Evolutionary conservation across 2,329 filamentous ascomycete genomes (phyloP).

Genomic region (Paecilomyces sp.): DNA sequence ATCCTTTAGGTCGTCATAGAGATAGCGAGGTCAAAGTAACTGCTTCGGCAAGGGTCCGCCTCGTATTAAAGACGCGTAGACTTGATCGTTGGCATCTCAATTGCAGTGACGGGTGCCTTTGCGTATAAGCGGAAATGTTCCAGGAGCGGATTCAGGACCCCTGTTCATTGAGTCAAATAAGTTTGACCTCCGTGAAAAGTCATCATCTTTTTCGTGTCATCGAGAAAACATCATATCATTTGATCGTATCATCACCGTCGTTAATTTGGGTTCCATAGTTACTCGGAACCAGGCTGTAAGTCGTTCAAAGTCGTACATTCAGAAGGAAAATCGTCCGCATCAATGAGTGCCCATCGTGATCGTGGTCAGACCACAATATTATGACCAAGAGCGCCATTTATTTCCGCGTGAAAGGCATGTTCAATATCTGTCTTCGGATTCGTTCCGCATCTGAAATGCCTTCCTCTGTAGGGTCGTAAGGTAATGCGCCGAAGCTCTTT

Average conservation of each 20-base stretch:
- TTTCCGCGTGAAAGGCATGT: conserved; percentile 24
- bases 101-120: neutral
- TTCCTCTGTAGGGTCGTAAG: conserved; percentile 25
- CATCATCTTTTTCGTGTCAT: conserved; percentile 4
- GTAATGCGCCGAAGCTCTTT: conserved; percentile 8
- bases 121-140: neutral
- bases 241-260: conserved; percentile 24
- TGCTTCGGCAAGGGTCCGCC: neutral
- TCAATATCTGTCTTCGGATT: conserved; percentile 32
- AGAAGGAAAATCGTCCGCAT: neutral
- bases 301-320: neutral
- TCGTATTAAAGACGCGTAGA: neutral
- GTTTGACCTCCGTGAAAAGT: conserved; percentile 7
- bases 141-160: conserved; percentile 2
- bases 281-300: conserved; percentile 3
- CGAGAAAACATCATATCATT: conserved; percentile 7
- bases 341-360: neutral
- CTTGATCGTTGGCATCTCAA: neutral
- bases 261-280: conserved; percentile 26
- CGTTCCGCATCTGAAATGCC: conserved; percentile 32
- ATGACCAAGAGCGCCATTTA: conserved; percentile 4
- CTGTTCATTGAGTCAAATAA: conserved; percentile 4
- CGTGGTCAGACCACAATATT: neutral
- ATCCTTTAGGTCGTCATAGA: neutral
- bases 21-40: neutral